Evolutionary conservation across 2,329 filamentous ascomycete genomes (phyloP).

Genomic region (Immersiporthe knoxdaviesiana): DNA sequence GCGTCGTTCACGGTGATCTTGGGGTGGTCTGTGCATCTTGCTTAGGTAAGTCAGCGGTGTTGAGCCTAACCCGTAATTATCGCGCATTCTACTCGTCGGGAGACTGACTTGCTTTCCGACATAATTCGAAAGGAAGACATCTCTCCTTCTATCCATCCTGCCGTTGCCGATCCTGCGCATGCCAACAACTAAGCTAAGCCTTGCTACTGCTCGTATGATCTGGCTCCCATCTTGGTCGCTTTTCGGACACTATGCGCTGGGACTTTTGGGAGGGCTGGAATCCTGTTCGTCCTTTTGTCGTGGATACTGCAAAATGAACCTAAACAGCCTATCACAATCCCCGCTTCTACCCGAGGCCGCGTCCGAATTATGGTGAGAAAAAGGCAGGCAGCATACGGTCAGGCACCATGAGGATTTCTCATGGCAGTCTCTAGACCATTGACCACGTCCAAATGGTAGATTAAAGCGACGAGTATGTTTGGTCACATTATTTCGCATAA

Average conservation of each 20-base stretch:
- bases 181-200: too few relatives aligned
- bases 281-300: neutral
- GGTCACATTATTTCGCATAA: neutral
- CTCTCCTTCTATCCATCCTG: too few relatives aligned
- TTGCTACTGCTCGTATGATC: neutral
- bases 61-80: neutral
- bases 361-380: neutral
- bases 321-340: neutral
- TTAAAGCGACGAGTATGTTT: too few relatives aligned
- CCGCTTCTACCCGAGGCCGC: neutral
- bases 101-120: neutral
- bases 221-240: neutral
- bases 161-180: neutral
- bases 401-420: neutral
- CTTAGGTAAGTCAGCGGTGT: slow-evolving; percentile 3
- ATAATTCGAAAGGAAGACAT: neutral
- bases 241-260: neutral
- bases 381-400: neutral
- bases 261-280: neutral
- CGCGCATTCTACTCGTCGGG: neutral
- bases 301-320: neutral
- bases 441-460: neutral
- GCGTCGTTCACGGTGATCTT: slow-evolving; percentile 9
- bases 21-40: slow-evolving; percentile 4
- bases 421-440: neutral